A percentile compares a stretch with the other conserved stretches of the same genome.
phyloP scores from a whole-genome alignment of 2,329 filamentous ascomycete species.

The Fusarium abutilonis region DNA sequence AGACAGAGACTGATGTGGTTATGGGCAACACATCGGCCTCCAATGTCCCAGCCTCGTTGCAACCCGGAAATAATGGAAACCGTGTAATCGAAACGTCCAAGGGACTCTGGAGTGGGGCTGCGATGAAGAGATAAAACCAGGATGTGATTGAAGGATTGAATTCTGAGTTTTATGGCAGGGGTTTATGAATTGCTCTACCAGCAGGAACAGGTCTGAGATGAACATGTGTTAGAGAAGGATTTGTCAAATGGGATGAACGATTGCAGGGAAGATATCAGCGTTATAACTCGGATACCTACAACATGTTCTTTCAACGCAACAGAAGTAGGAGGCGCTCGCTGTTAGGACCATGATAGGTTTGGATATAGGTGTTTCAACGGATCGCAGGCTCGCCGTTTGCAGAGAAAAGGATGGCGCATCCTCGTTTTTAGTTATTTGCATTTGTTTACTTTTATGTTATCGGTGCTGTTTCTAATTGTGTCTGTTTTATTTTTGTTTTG shows the following conservation, averaged over 20 bases:
- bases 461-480: background rate
- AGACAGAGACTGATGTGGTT: constrained; percentile 51
- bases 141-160: background rate
- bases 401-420: constrained; percentile 3
- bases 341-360: constrained; percentile 1
- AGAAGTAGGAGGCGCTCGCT: background rate
- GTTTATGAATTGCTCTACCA: background rate
- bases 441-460: background rate
- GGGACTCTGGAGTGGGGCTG: constrained; percentile 65
- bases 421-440: constrained; percentile 3
- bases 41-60: constrained; percentile 60
- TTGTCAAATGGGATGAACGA: constrained; percentile 6
- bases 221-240: constrained; percentile 11
- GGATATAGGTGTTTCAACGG: constrained; percentile 20
- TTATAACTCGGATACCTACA: constrained; percentile 1
- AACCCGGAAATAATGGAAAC: constrained; percentile 65
- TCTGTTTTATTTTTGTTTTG: constrained; percentile 3
- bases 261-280: background rate
- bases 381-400: constrained; percentile 33
- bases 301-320: constrained; percentile 1
- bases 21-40: constrained; percentile 58
- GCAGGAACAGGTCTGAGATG: background rate
- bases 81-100: constrained; percentile 71
- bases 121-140: constrained; percentile 41
- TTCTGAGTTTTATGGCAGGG: background rate